Evolutionary conservation across 1,284 basidiomycete species (phyloP), one percentile per base, ranked within the genome.

Genomic region (Apiotrichum sp.): DNA sequence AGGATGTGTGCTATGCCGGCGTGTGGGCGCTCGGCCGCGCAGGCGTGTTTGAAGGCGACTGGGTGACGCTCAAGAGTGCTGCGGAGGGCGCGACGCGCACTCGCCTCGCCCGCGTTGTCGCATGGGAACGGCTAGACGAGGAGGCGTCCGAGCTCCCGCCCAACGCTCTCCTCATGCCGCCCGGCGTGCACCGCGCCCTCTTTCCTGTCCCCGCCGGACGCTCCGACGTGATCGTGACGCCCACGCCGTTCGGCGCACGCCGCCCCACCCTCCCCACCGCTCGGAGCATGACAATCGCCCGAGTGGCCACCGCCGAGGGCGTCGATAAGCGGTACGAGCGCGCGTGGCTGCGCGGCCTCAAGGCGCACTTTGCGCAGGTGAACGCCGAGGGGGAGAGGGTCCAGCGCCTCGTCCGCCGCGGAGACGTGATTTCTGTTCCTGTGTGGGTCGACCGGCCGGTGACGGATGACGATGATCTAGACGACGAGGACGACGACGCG

Each of bases 21-120:
- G 68, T 73, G 3, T 70, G 78, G 16, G 86, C 88, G 52, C 78
- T 97, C 14, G 84, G 84, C 10, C 79, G 80, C 48, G 75, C 91
- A 33, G 92, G 91, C 0, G 76, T 89, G 4, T 83, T 93, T 62
- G 85, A 85, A 63, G 88, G 89, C 36, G 90, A 96, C 71, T 95
- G 92, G 92, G 91, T 89, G 66, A 64, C 85, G 69, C 56, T 65
- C 40, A 36, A 61, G 38, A 41, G 38, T n/a, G 53, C 39, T 13
- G 65, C 67, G 32, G 56, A 62, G 29, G 63, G 58, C 14, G 32
- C 61, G 14, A n/a, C 22, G 41, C 59, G 50, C 34, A 65, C 53
- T 36, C 55, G 68, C 8, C 76, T 88, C 10, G 83, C 85, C 13
- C 83, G 82, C 40, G 77, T 87, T 9, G 65, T 80, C 7, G 83